Conservation (phyloP, 2,329 filamentous ascomycete genomes). For the Fusarium chaquense region DNA sequence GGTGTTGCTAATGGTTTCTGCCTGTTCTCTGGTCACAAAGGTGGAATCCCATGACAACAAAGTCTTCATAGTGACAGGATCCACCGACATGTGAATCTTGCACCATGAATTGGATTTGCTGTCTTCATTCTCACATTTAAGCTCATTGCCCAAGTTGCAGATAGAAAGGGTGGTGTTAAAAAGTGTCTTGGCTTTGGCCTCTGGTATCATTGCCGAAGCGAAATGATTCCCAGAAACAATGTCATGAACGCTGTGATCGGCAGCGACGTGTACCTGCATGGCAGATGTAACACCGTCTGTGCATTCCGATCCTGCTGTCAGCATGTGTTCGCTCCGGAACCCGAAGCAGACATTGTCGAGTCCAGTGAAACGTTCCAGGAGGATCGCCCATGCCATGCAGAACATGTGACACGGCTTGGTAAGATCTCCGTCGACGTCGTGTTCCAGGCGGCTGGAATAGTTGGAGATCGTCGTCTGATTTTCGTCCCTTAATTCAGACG, state of each 20-base stretch:
- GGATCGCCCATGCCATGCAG: slow-evolving; percentile 30
- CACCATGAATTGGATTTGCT: slow-evolving; percentile 16
- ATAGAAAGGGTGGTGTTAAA: slow-evolving; percentile 61
- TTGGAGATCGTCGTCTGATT: slow-evolving; percentile 3
- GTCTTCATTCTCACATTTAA: slow-evolving; percentile 31
- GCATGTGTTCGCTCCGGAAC: slow-evolving; percentile 22
- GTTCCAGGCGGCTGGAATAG: not conserved
- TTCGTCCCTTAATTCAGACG: slow-evolving; percentile 35
- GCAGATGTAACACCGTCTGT: not conserved
- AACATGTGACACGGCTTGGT: slow-evolving; percentile 21
- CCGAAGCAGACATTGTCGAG: slow-evolving; percentile 40
- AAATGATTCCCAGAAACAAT: not conserved
- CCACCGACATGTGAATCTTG: slow-evolving; percentile 36
- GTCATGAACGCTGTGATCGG: slow-evolving; percentile 9
- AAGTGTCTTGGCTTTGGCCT: slow-evolving; percentile 44
- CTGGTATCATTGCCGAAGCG: not conserved
- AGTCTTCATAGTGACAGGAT: slow-evolving; percentile 32
- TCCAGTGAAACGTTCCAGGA: slow-evolving; percentile 41
- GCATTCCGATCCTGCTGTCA: not conserved
- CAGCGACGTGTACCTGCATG: slow-evolving; percentile 6
- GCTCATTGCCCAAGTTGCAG: slow-evolving; percentile 42
- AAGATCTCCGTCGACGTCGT: not conserved
- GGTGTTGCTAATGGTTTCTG: slow-evolving; percentile 60
- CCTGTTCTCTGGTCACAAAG: slow-evolving; percentile 57
- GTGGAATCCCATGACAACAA: slow-evolving; percentile 52